phyloP scores from a whole-genome alignment of 257 asterid species.

The Verbascum thapsus region DNA sequence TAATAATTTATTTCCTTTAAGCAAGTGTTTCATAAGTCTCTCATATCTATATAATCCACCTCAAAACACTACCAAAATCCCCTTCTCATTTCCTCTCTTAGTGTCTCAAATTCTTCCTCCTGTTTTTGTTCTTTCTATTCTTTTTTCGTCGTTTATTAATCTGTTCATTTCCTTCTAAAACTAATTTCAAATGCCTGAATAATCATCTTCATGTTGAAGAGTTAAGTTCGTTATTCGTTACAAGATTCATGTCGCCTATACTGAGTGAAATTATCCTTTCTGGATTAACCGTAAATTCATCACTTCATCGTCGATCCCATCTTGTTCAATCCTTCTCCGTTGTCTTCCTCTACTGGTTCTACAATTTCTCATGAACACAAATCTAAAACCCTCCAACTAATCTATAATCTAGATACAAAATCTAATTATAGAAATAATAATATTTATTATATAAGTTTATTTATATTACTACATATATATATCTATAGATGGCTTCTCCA shows the following conservation, averaged over 20 bases:
- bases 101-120: too few relatives aligned
- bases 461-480: neutral
- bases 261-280: slow-evolving; percentile 48
- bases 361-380: slow-evolving; percentile 44
- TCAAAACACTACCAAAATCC: slow-evolving; percentile 32
- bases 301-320: slow-evolving; percentile 45
- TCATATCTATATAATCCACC: slow-evolving; percentile 39
- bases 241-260: slow-evolving; percentile 42
- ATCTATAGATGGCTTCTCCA: slow-evolving; percentile 30
- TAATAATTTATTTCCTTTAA: slow-evolving; percentile 31
- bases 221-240: neutral
- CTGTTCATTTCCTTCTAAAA: too few relatives aligned
- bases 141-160: too few relatives aligned
- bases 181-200: too few relatives aligned
- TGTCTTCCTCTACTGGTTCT: slow-evolving; percentile 60
- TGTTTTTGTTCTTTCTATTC: too few relatives aligned
- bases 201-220: slow-evolving; percentile 31
- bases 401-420: too few relatives aligned
- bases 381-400: too few relatives aligned
- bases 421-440: too few relatives aligned
- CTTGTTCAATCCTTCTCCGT: slow-evolving; percentile 56
- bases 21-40: neutral
- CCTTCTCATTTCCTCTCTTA: slow-evolving; percentile 14
- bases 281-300: slow-evolving; percentile 44
- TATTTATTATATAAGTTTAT: too few relatives aligned